Conservation (phyloP, 352 stramenopile genomes). For the Thalassiosira delicatula region DNA sequence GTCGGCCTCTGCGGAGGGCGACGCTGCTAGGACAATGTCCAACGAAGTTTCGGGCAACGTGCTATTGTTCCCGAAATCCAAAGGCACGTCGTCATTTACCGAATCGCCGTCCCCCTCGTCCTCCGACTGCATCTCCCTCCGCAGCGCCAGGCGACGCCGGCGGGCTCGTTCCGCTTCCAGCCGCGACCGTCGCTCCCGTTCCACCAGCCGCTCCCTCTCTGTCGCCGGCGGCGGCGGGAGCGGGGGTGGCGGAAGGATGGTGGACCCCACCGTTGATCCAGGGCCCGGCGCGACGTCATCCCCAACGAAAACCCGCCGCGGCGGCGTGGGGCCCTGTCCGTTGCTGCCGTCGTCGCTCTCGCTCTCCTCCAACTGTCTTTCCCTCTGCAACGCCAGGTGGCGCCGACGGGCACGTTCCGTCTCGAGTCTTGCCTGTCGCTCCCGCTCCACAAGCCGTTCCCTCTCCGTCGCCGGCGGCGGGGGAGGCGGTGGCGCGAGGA, state of each 20-base stretch:
- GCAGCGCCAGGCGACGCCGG: background rate
- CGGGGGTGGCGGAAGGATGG: background rate
- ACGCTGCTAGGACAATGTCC: background rate
- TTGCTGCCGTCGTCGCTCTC: no score
- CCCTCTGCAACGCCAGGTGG: slow-evolving; percentile 27
- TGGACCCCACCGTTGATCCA: no score
- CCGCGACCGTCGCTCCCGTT: slow-evolving; percentile 19
- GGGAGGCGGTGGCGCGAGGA: slow-evolving; percentile 17
- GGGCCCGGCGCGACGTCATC: no score
- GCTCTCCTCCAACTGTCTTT: slow-evolving; percentile 21
- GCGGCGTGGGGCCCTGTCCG: no score
- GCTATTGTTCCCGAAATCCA: no score
- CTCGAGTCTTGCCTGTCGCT: slow-evolving; percentile 37
- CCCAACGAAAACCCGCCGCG: no score
- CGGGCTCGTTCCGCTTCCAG: slow-evolving; percentile 9
- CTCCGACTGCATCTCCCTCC: background rate
- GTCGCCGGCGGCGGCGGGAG: slow-evolving; percentile 28
- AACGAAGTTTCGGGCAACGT: background rate
- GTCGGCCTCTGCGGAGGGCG: no score
- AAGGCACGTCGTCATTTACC: no score
- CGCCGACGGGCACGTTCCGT: slow-evolving; percentile 22
- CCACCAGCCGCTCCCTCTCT: slow-evolving; percentile 29
- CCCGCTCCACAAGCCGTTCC: slow-evolving; percentile 33
- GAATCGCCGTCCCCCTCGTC: no score
- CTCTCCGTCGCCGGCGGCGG: slow-evolving; percentile 34